A percentile compares a stretch with the other conserved stretches of the same genome.
These are phyloP conservation scores for Globisporangium viniferum DNA, from an alignment of 352 stramenopile species.

Conservation along the genomic window DNA sequence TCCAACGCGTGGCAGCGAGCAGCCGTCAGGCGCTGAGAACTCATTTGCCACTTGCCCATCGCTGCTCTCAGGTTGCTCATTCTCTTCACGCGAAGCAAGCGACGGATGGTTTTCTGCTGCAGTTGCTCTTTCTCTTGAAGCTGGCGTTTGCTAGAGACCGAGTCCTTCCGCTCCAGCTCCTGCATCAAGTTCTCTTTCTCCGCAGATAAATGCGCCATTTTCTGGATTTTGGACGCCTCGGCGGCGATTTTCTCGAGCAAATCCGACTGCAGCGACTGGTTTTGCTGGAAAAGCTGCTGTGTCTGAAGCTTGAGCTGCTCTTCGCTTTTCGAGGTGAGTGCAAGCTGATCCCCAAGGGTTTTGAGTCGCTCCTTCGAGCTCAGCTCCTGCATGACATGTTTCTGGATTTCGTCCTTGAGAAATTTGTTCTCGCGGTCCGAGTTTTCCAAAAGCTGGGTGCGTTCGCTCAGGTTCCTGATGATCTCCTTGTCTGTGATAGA, in stretches of 20 bases:
- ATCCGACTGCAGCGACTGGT: constrained; percentile 60
- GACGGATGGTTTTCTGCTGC: constrained; percentile 25
- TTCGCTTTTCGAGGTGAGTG: constrained; percentile 53
- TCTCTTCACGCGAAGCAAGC: constrained; percentile 36
- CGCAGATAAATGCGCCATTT: constrained; percentile 54
- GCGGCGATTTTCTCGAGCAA: constrained; percentile 63
- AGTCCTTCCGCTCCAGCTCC: constrained; percentile 45
- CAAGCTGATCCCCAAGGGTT: constrained; percentile 49
- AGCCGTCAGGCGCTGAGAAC: not conserved
- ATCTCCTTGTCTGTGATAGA: constrained; percentile 33
- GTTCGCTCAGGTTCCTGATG: constrained; percentile 37
- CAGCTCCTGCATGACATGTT: constrained; percentile 55
- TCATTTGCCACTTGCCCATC: constrained; percentile 9
- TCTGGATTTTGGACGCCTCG: constrained; percentile 64
- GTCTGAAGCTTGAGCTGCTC: constrained; percentile 70
- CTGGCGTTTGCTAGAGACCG: constrained; percentile 28
- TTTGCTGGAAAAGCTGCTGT: constrained; percentile 67
- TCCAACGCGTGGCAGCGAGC: constrained; percentile 4
- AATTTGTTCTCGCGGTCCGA: constrained; percentile 51
- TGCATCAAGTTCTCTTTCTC: constrained; percentile 59
- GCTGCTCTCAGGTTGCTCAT: constrained; percentile 20
- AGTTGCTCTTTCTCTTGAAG: constrained; percentile 23
- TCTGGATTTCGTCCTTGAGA: constrained; percentile 62
- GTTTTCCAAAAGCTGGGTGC: constrained; percentile 35
- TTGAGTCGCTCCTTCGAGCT: constrained; percentile 50